These are phyloP conservation scores for Alternaria postmessia DNA, from an alignment of 2,329 filamentous ascomycete genomes.

Conservation along the genomic window DNA sequence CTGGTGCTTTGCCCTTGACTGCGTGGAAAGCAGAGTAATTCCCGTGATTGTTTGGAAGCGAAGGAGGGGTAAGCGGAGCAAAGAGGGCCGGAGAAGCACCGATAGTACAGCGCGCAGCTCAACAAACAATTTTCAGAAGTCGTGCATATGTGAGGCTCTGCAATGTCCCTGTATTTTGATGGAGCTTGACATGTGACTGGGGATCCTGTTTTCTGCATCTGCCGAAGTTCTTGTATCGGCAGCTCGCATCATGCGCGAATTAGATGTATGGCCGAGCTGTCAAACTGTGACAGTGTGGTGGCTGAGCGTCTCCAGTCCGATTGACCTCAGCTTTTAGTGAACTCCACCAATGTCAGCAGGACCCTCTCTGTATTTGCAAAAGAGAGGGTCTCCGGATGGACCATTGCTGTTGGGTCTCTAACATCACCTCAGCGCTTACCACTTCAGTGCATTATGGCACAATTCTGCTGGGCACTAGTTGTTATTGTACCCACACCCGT, in stretches of 20 bases:
- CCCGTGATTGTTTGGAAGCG: slow-evolving; percentile 13
- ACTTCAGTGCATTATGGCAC: slow-evolving; percentile 16
- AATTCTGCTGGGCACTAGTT: slow-evolving; percentile 23
- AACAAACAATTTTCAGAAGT: slow-evolving; percentile 18
- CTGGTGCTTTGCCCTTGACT: slow-evolving; percentile 12
- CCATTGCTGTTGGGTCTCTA: slow-evolving; percentile 21
- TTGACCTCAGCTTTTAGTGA: slow-evolving; percentile 5
- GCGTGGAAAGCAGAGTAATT: slow-evolving; percentile 10
- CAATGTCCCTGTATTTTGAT: slow-evolving; percentile 4
- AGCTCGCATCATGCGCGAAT: slow-evolving; percentile 12
- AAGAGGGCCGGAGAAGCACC: slow-evolving; percentile 18
- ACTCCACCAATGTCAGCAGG: slow-evolving; percentile 16
- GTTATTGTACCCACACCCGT: slow-evolving; percentile 21
- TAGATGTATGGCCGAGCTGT: slow-evolving; percentile 5
- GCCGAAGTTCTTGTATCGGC: slow-evolving; percentile 16
- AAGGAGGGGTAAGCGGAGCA: slow-evolving; percentile 22
- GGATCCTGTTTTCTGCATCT: slow-evolving; percentile 6
- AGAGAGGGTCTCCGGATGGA: slow-evolving; percentile 14
- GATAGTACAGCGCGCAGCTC: slow-evolving; percentile 19
- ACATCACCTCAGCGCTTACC: slow-evolving; percentile 18
- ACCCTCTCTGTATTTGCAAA: slow-evolving; percentile 6
- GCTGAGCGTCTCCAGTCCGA: slow-evolving; percentile 9
- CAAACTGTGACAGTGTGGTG: slow-evolving; percentile 9
- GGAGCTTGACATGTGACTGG: slow-evolving; percentile 14
- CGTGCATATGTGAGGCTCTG: slow-evolving; percentile 18